Conservation (phyloP, 2,329 filamentous ascomycete species). For the Hansfordia pulvinata region DNA sequence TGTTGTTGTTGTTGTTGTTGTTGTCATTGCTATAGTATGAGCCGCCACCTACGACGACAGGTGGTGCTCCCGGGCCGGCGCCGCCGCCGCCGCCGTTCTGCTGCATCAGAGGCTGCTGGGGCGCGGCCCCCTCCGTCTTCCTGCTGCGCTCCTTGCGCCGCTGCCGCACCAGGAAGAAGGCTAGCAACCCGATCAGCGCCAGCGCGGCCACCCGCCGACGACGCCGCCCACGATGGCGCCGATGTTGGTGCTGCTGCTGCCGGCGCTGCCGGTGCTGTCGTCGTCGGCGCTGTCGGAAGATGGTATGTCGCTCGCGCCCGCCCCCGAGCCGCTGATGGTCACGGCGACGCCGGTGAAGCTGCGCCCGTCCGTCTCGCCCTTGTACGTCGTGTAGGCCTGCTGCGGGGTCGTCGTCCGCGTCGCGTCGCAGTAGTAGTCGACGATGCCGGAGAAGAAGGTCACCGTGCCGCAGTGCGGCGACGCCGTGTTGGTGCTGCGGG, state of each 20-base stretch:
- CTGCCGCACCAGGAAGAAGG: conserved; percentile 28
- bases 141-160: background rate
- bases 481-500: conserved; percentile 18
- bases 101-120: background rate
- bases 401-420: conserved; percentile 18
- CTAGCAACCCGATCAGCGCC: conserved; percentile 22
- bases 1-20: too few species aligned
- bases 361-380: conserved; percentile 19
- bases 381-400: conserved; percentile 24
- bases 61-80: too few species aligned
- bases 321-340: conserved; percentile 4
- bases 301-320: background rate
- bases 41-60: too few species aligned
- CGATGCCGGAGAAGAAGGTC: conserved; percentile 23
- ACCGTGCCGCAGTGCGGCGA: conserved; percentile 31
- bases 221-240: conserved; percentile 32
- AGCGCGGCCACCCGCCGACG: conserved; percentile 30
- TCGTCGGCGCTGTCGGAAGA: background rate
- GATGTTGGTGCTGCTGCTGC: conserved; percentile 11
- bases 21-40: too few species aligned
- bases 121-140: background rate
- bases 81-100: conserved; percentile 1
- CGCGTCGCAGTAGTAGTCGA: conserved; percentile 29
- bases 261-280: conserved; percentile 1
- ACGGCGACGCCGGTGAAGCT: conserved; percentile 13